Evolutionary conservation across 2,329 filamentous ascomycete species (phyloP).

Genomic region (Laburnicola sp.): DNA sequence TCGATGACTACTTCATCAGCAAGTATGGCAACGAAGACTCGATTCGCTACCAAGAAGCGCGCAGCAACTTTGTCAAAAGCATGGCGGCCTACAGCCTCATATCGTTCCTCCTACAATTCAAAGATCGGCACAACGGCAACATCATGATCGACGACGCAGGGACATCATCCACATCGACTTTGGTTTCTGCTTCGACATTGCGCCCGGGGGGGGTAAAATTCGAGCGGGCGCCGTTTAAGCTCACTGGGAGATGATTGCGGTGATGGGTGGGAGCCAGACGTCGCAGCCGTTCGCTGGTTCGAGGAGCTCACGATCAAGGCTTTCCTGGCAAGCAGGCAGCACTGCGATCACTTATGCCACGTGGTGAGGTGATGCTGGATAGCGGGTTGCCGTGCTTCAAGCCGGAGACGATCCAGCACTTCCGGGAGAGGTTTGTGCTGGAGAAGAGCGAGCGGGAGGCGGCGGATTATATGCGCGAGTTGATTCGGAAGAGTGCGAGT

Average conservation of each 20-base stretch:
- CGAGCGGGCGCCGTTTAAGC: slow-evolving; percentile 96
- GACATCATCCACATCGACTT: slow-evolving; percentile 98
- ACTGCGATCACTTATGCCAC: slow-evolving; percentile 85
- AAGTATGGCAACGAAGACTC: slow-evolving; percentile 98
- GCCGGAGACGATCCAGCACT: slow-evolving; percentile 89
- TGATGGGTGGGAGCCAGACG: slow-evolving; percentile 84
- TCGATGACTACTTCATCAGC: slow-evolving; percentile 97
- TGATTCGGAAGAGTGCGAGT: slow-evolving; percentile 86
- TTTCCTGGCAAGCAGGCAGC: slow-evolving; percentile 83
- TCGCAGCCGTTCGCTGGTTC: slow-evolving; percentile 94
- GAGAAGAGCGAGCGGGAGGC: slow-evolving; percentile 92
- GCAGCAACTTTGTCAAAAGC: slow-evolving; percentile 97
- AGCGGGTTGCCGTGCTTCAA: slow-evolving; percentile 97
- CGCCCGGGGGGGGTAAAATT: slow-evolving; percentile 93
- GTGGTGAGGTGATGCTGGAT: slow-evolving; percentile 96
- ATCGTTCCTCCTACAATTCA: slow-evolving; percentile 96
- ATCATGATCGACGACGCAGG: slow-evolving; percentile 99
- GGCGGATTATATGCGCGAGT: slow-evolving; percentile 86
- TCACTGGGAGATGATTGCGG: slow-evolving; percentile 98
- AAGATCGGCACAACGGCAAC: slow-evolving; percentile 98
- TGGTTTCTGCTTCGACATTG: slow-evolving; percentile 99
- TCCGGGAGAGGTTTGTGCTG: slow-evolving; percentile 87
- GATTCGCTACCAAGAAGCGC: slow-evolving; percentile 89
- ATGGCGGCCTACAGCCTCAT: slow-evolving; percentile 99
- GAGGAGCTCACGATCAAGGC: slow-evolving; percentile 96